Evolutionary conservation across 2,329 filamentous ascomycete genomes (phyloP), one percentile per base, ranked within the genome.

Genomic region (Apiospora rasikravindrae): DNA sequence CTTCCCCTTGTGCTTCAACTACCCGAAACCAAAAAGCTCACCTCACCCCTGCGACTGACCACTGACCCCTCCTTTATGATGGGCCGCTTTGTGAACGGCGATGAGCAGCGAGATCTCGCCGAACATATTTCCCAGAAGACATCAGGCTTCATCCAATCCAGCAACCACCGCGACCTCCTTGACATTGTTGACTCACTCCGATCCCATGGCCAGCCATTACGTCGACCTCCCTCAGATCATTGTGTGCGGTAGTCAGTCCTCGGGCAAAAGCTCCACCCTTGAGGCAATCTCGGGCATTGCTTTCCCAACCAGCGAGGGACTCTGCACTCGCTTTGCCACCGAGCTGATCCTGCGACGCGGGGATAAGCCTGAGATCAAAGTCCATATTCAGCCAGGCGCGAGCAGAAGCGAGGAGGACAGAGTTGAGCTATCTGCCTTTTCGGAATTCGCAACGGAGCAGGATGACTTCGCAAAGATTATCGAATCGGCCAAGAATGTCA

Each of bases 251-350:
- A 84, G 87, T 72, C 87, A 89, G 74, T 87, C 86, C 0, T 85
- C 84, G 13, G 88, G 88, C 3, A 90, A 90, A 76, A 88, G 86
- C 70, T 89, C 87, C 0, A 86, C 88, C 0, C 82, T 90, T 0
- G 87, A 90, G 74, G 86, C 87, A 0, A 85, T 91, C 57, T 73
- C 72, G 16, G 85, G 88, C 13, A 84, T 92, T 6, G 82, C 84
- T 0, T 92, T 92, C 74, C 89, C 89, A 0, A 82, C 83, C 3
- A 69, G 45, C 24, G 45, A 47, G n/a, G 45, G 45, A 4, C 47
- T 69, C 44, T 69, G 67, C 13, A 69, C 67, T 10, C 67, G 67
- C 26, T 69, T 69, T 47, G 40, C 67, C 24, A 69, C 67, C 1
- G 67, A 69, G 22, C 22, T 69, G 44, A 14, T 69, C n/a, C 24